phyloP scores from a whole-genome alignment of 2,329 filamentous ascomycete species.

The Microcera coccophila region DNA sequence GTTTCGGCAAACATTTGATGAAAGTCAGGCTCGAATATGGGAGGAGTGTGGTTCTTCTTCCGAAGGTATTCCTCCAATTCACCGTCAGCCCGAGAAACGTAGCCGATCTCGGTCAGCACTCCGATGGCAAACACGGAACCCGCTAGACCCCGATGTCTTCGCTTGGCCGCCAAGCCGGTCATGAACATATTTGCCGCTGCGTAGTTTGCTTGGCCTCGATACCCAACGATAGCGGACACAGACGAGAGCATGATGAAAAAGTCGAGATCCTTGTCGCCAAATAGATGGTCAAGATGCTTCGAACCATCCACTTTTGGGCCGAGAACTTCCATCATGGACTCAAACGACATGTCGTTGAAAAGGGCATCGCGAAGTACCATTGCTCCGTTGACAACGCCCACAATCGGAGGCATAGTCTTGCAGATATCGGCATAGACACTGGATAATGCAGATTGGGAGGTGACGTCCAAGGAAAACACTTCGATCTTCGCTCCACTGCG shows the following conservation, averaged over 20 bases:
- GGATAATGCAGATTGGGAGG: no score
- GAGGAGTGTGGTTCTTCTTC: no score
- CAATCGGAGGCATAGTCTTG: slow-evolving; percentile 31
- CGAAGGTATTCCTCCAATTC: no score
- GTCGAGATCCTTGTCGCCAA: slow-evolving; percentile 28
- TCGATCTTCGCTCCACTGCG: slow-evolving; percentile 2
- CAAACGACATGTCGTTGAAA: slow-evolving; percentile 29
- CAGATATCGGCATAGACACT: no score
- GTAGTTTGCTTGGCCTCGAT: slow-evolving; percentile 35
- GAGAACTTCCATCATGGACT: slow-evolving; percentile 25
- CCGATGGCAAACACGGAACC: slow-evolving; percentile 38
- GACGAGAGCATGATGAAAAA: slow-evolving; percentile 43
- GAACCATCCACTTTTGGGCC: slow-evolving; percentile 38
- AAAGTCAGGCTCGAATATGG: slow-evolving; percentile 30
- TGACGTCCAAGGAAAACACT: slow-evolving; percentile 4
- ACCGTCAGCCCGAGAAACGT: no score
- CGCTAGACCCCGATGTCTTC: slow-evolving; percentile 31
- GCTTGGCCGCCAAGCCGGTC: slow-evolving; percentile 24
- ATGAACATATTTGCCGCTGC: slow-evolving; percentile 37
- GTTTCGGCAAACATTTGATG: slow-evolving; percentile 27
- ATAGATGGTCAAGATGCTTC: slow-evolving; percentile 28
- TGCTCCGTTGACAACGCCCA: slow-evolving; percentile 40
- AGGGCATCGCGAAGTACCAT: slow-evolving; percentile 38
- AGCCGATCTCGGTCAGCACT: slow-evolving; percentile 40
- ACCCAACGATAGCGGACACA: slow-evolving; percentile 30